phyloP scores from a whole-genome alignment of 2,329 filamentous ascomycete species.

The Alternaria brassicicola region DNA sequence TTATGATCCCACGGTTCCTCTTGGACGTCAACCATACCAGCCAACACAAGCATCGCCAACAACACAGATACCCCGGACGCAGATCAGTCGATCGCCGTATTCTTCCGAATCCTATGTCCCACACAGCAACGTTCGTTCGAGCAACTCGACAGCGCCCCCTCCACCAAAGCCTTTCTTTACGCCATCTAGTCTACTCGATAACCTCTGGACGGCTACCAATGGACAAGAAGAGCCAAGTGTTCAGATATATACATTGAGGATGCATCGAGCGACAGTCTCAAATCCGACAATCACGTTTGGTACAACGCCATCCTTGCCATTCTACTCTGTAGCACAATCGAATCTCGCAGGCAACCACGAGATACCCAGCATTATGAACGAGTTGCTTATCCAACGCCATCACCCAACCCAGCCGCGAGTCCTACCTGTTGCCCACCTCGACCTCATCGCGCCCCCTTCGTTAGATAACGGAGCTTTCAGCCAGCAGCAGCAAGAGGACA shows the following conservation, averaged over 20 bases:
- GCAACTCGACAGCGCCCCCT: constrained; percentile 25
- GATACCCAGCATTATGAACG: constrained; percentile 56
- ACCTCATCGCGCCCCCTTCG: constrained; percentile 47
- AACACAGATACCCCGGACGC: constrained; percentile 65
- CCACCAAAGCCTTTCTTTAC: constrained; percentile 47
- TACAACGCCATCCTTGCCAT: constrained; percentile 70
- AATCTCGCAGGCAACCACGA: constrained; percentile 53
- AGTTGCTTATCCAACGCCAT: constrained; percentile 48
- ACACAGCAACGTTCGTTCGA: constrained; percentile 43
- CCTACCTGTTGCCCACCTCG: constrained; percentile 49
- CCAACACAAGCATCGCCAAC: constrained; percentile 70
- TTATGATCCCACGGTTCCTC: constrained; percentile 71
- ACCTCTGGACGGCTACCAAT: constrained; percentile 72
- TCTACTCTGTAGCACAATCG: constrained; percentile 71
- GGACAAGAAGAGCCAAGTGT: constrained; percentile 61
- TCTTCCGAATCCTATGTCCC: constrained; percentile 56
- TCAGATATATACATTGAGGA: constrained; percentile 48
- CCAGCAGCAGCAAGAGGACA: constrained; percentile 39
- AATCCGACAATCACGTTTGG: constrained; percentile 64
- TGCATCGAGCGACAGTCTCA: constrained; percentile 53
- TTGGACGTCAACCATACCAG: constrained; percentile 72
- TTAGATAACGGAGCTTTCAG: constrained; percentile 34
- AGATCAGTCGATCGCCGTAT: constrained; percentile 71
- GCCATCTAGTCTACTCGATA: constrained; percentile 66
- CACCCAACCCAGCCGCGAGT: constrained; percentile 48